Evolutionary conservation across 2,329 filamentous ascomycete genomes (phyloP), one percentile per base, ranked within the genome.

Genomic region (Pyricularia grisea): DNA sequence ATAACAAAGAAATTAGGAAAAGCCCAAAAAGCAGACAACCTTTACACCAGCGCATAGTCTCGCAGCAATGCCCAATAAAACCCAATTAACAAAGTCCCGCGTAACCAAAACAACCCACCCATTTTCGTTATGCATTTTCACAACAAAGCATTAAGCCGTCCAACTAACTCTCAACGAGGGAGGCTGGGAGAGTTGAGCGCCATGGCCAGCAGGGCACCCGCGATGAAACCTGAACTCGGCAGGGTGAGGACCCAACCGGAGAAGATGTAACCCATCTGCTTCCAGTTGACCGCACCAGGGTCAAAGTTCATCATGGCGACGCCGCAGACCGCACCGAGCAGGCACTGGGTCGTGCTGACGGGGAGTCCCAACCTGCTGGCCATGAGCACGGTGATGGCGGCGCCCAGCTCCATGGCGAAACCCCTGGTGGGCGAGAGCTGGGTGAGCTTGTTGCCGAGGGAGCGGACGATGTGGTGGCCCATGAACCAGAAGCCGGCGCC

Each of bases 401-500:
- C 83, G 50, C 86, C 87, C 67, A 89, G 80, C 76, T 88, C 86
- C 84, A 85, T 84, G 42, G 81, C 81, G 75, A 82, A 85, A 30
- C 85, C 85, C 71, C 85, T 80, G 0, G 82, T 81, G 0, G 85
- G 79, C 0, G 74, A 76, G 70, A 79, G 74, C 70, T 79, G 77
- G 0, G 79, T 81, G 72, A 81, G 77, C 70, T 77, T 77, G 74
- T 81, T 81, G 20, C 80, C 80, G 17, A 63, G 23, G 10, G 25
- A 88, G 81, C 91, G 92, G 90, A 93, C 93, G 80, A 93, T 93
- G 82, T 93, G 92, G 82, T 92, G 93, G 11, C 90, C 91, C 75
- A 89, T 82, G 69, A 93, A 78, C 78, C 78, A 80, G 72, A 81
- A 79, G 3, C 80, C 80, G 31, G 74, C 70, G 68, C 77, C 76